These are phyloP conservation scores for Lotmaria passim DNA, from an alignment of 208 protist species.

Conservation along the genomic window DNA sequence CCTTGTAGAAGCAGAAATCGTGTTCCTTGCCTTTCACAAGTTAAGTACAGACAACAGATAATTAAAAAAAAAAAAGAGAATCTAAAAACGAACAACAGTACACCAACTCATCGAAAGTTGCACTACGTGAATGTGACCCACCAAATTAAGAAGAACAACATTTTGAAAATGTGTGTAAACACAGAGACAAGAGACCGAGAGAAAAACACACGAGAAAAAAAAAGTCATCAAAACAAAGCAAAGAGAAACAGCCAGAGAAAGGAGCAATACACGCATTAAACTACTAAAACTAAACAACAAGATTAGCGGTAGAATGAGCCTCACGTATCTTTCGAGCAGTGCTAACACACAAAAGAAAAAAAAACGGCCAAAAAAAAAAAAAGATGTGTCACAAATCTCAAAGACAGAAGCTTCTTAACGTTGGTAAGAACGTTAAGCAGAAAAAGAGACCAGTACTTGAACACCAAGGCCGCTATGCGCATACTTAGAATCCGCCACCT, in stretches of 20 bases:
- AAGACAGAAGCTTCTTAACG: no score
- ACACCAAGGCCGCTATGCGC: no score
- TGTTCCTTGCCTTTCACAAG: constrained; percentile 11
- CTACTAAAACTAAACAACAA: not conserved
- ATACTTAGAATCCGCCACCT: no score
- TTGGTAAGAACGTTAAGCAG: no score
- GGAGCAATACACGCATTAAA: not conserved
- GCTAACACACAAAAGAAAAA: not conserved
- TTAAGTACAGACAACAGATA: not conserved
- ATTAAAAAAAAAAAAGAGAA: not conserved
- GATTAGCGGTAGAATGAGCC: not conserved
- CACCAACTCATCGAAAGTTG: not conserved
- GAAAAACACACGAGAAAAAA: not conserved
- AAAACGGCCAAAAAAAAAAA: not conserved
- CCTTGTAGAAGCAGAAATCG: constrained; percentile 10
- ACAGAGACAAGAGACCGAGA: not conserved
- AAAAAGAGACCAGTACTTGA: no score
- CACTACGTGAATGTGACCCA: not conserved
- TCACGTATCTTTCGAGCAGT: no score
- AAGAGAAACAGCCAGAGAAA: not conserved
- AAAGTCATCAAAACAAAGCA: not conserved
- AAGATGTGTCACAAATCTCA: no score
- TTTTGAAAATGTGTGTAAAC: not conserved
- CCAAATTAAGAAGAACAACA: not conserved
- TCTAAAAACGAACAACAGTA: not conserved